These are phyloP conservation scores for Malassezia brasiliensis DNA, from an alignment of 1,284 basidiomycete species.

Conservation along the genomic window DNA sequence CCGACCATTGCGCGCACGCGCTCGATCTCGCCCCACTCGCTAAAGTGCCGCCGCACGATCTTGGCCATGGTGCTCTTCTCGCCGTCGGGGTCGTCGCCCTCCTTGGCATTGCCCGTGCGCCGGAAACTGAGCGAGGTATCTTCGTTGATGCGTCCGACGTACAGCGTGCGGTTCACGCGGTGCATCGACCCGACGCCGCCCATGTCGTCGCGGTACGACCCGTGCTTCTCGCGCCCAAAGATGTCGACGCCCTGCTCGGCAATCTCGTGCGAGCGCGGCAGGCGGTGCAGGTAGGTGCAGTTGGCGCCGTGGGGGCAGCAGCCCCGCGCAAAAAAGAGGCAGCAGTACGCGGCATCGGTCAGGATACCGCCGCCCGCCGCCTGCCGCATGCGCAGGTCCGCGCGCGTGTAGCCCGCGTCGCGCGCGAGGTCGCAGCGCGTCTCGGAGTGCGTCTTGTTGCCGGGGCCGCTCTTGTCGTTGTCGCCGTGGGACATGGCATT, in stretches of 20 bases:
- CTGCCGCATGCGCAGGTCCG: slow-evolving; percentile 20
- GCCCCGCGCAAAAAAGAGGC: slow-evolving; percentile 88
- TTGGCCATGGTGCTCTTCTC: slow-evolving; percentile 27
- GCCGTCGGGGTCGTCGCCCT: slow-evolving; percentile 26
- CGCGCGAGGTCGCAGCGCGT: slow-evolving; percentile 77
- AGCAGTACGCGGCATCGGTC: slow-evolving; percentile 74
- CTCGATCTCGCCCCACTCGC: slow-evolving; percentile 93
- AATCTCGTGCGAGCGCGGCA: slow-evolving; percentile 57
- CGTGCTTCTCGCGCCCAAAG: slow-evolving; percentile 92
- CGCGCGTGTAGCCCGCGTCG: slow-evolving; percentile 74
- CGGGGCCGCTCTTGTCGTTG: slow-evolving; percentile 50
- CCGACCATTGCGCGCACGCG: slow-evolving; percentile 83
- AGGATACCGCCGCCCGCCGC: slow-evolving; percentile 5
- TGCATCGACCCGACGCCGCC: slow-evolving; percentile 95
- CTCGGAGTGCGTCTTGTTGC: slow-evolving; percentile 75
- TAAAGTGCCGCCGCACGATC: slow-evolving; percentile 61
- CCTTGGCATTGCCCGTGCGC: slow-evolving; percentile 22
- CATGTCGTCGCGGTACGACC: slow-evolving; percentile 98
- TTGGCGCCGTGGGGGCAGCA: slow-evolving; percentile 94
- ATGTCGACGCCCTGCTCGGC: slow-evolving; percentile 90
- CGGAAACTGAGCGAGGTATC: slow-evolving; percentile 26
- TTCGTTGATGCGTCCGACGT: slow-evolving; percentile 70
- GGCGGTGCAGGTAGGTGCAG: slow-evolving; percentile 83
- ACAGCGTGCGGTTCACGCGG: slow-evolving; percentile 83
- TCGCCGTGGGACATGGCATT: slow-evolving; percentile 78